Base-by-base conservation (phyloP, 2,329 filamentous ascomycete species). In the Didymella glomerata region DNA sequence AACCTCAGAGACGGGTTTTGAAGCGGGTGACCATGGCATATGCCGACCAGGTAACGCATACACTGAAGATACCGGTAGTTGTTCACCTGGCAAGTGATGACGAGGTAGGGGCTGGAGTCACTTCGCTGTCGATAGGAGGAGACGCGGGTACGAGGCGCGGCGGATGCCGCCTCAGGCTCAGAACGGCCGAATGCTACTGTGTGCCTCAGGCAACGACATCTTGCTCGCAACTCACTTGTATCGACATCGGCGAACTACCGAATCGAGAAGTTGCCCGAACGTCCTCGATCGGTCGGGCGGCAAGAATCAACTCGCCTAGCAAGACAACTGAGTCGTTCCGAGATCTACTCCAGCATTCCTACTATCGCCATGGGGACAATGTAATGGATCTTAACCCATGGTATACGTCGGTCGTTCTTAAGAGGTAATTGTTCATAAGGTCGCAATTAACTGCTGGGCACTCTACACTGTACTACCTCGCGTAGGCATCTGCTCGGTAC, bases 381-480 rank as follows among this genome's bases (percentile, higher is more conserved):
- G 11, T n/a, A 14, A 25, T 44, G 22, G 22, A 27, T 27, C 24
- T 14, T 5, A 1, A 52, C 9, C 51, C 51, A 47, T 54, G 51
- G 6, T 5, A 41, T 41, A 54, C 18, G 25, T 16, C 34, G 18
- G 22, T 41, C 32, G 27, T 25, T n/a, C 24, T 5, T 27, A 6
- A 8, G 27, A n/a, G 13, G 6, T 27, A 27, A 4, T n/a, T 25
- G 14, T 25, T 14, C 5, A 14, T 16, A 44, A n/a, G 16, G 4
- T 25, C 41, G 16, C 22, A 9, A 44, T n/a, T 24, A 44, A 25
- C 24, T 27, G 13, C 32, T 47, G 42, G 42, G 42, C 34, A 54
- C n/a, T 47, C 34, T 48, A 36, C 45, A 13, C 24, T 41, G 52
- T 28, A n/a, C 28, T n/a, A 38, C 54, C 54, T 57, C 41, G 34